A percentile compares a stretch with the other conserved stretches of the same genome.
Conservation (phyloP, 345 rosid species). For the Triadica sebifera region DNA sequence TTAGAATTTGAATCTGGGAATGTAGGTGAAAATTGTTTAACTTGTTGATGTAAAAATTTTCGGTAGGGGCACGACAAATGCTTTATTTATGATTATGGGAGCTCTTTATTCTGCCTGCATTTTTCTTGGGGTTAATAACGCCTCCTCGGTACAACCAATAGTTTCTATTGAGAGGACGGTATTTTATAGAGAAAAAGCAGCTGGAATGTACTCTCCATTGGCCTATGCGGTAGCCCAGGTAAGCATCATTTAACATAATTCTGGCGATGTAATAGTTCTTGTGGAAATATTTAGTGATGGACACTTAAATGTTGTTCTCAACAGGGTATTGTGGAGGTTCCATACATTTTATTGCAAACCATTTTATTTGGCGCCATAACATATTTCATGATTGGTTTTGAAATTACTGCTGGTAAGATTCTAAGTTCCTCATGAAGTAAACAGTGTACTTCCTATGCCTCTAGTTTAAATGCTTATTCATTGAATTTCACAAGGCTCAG, state of each 20-base stretch:
- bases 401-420: slow-evolving; percentile 65
- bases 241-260: slow-evolving; percentile 1
- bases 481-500: too few species aligned
- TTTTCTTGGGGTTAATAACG: slow-evolving; percentile 82
- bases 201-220: slow-evolving; percentile 78
- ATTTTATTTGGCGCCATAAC: slow-evolving; percentile 72
- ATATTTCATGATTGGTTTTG: slow-evolving; percentile 77
- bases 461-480: too few species aligned
- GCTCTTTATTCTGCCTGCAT: slow-evolving; percentile 79
- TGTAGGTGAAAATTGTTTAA: neutral
- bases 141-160: slow-evolving; percentile 87
- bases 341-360: slow-evolving; percentile 72
- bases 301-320: slow-evolving; percentile 1
- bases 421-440: neutral
- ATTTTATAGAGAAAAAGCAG: slow-evolving; percentile 88
- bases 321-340: slow-evolving; percentile 87
- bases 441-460: too few species aligned
- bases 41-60: neutral
- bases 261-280: neutral
- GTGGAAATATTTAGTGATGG: neutral
- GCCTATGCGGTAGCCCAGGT: slow-evolving; percentile 85
- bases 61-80: slow-evolving; percentile 52
- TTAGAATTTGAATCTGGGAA: neutral
- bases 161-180: slow-evolving; percentile 87
- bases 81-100: slow-evolving; percentile 66